These are phyloP conservation scores for Ophiocordyceps robertsii DNA, from an alignment of 2,329 filamentous ascomycete species.

Conservation along the genomic window DNA sequence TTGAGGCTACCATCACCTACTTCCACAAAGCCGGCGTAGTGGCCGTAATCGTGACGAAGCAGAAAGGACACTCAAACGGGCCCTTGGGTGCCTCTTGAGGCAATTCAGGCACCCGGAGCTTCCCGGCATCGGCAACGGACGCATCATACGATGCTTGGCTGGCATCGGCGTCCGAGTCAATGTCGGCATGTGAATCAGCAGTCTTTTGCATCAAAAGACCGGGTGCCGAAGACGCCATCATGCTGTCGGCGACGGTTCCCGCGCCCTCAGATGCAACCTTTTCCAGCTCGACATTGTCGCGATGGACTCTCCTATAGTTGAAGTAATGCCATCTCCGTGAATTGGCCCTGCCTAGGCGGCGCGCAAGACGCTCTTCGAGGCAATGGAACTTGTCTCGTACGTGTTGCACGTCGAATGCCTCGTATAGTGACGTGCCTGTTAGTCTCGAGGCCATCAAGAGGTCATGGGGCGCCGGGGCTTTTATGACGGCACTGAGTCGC, in stretches of 20 bases:
- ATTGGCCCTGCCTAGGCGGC: constrained; percentile 18
- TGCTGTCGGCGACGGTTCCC: constrained; percentile 6
- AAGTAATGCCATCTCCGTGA: constrained; percentile 21
- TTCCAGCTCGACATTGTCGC: constrained; percentile 11
- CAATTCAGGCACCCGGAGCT: constrained; percentile 8
- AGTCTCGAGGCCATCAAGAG: constrained; percentile 8
- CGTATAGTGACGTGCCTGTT: constrained; percentile 10
- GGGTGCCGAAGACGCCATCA: constrained; percentile 11
- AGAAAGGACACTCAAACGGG: constrained; percentile 26
- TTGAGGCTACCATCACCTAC: constrained; percentile 5
- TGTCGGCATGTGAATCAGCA: constrained; percentile 7
- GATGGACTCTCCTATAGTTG: constrained; percentile 22
- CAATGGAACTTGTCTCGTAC: constrained; percentile 17
- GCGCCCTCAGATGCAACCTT: constrained; percentile 9
- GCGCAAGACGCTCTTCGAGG: constrained; percentile 4
- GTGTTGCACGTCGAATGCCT: constrained; percentile 14
- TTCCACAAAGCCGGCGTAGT: constrained; percentile 15
- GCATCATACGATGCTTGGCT: constrained; percentile 17
- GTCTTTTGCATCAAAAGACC: constrained; percentile 2
- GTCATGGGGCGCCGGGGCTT: constrained; percentile 21
- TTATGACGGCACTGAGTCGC: constrained; percentile 21
- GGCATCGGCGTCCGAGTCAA: constrained; percentile 7
- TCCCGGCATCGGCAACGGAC: constrained; percentile 6
- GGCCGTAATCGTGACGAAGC: constrained; percentile 19
- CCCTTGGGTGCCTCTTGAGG: constrained; percentile 10